phyloP scores from a whole-genome alignment of 2,329 filamentous ascomycete species.

The Berkeleyomyces basicola region DNA sequence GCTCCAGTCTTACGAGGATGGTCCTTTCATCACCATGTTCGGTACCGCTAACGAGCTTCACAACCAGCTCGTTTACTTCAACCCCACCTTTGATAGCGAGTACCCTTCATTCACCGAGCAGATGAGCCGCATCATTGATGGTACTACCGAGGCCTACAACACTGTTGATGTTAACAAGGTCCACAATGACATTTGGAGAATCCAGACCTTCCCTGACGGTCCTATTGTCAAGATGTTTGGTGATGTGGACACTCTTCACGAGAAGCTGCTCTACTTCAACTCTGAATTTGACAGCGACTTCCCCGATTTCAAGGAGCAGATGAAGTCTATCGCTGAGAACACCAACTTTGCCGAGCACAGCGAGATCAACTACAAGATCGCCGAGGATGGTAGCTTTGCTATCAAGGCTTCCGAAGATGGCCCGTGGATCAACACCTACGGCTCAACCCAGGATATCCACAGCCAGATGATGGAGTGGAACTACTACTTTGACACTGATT shows the following conservation, averaged over 20 bases:
- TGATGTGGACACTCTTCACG: conserved; percentile 15
- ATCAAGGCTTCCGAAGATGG: conserved; percentile 14
- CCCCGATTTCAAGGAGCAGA: conserved; percentile 8
- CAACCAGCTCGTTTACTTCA: conserved; percentile 13
- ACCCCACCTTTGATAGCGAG: conserved; percentile 15
- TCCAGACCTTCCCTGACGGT: conserved; percentile 14
- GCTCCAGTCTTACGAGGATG: conserved; percentile 13
- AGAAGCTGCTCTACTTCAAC: conserved; percentile 14
- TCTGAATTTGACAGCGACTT: conserved; percentile 15
- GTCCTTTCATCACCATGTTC: conserved; percentile 13
- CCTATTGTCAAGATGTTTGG: conserved; percentile 14
- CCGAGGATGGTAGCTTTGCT: conserved; percentile 9
- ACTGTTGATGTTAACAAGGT: neutral
- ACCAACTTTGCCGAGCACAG: neutral
- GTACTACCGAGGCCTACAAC: neutral
- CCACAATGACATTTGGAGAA: conserved; percentile 13
- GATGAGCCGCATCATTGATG: neutral
- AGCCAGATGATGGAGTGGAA: conserved; percentile 14
- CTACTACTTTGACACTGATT: conserved; percentile 15
- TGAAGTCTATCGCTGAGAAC: conserved; percentile 5
- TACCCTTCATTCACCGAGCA: conserved; percentile 11
- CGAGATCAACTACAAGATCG: neutral
- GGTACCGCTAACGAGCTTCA: conserved; percentile 16
- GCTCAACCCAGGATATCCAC: conserved; percentile 16
- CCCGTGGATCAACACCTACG: conserved; percentile 13